A percentile compares a stretch with the other conserved stretches of the same genome.
phyloP scores from a whole-genome alignment of 2,329 filamentous ascomycete genomes.

The Orbilia blumenaviensis region DNA sequence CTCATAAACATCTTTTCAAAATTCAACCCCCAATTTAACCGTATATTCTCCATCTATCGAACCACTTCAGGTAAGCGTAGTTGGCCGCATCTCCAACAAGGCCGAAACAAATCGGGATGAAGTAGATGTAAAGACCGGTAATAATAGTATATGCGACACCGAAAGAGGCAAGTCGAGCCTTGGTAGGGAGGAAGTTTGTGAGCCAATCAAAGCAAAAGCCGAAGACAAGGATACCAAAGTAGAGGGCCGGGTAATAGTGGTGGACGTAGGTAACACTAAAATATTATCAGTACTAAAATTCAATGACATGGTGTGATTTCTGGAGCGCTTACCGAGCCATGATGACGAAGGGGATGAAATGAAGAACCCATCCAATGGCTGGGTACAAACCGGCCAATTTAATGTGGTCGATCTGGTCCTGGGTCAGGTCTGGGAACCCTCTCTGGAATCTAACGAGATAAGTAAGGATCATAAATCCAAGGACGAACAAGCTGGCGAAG shows the following conservation, averaged over 20 bases:
- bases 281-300: conserved; percentile 12
- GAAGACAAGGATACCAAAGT: conserved; percentile 90
- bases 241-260: conserved; percentile 97
- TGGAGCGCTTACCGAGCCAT: conserved; percentile 71
- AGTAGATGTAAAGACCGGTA: conserved; percentile 85
- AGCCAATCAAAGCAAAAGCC: conserved; percentile 82
- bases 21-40: conserved; percentile 64
- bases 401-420: conserved; percentile 86
- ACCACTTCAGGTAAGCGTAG: conserved; percentile 94
- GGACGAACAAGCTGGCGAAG: conserved; percentile 78
- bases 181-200: conserved; percentile 63
- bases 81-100: conserved; percentile 86
- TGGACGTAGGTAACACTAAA: conserved; percentile 92
- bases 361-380: conserved; percentile 90
- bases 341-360: conserved; percentile 93
- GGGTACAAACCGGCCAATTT: conserved; percentile 94
- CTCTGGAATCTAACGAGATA: conserved; percentile 96
- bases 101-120: conserved; percentile 94
- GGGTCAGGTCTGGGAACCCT: conserved; percentile 83
- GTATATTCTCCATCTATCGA: conserved; percentile 83
- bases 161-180: conserved; percentile 75
- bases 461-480: conserved; percentile 78
- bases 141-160: conserved; percentile 75
- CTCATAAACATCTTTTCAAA: not conserved
- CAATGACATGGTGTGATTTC: not conserved